A percentile compares a stretch with the other conserved stretches of the same genome.
These are phyloP conservation scores for Monoraphidium neglectum DNA, from an alignment of 139 green algal genomes.

Conservation along the genomic window DNA sequence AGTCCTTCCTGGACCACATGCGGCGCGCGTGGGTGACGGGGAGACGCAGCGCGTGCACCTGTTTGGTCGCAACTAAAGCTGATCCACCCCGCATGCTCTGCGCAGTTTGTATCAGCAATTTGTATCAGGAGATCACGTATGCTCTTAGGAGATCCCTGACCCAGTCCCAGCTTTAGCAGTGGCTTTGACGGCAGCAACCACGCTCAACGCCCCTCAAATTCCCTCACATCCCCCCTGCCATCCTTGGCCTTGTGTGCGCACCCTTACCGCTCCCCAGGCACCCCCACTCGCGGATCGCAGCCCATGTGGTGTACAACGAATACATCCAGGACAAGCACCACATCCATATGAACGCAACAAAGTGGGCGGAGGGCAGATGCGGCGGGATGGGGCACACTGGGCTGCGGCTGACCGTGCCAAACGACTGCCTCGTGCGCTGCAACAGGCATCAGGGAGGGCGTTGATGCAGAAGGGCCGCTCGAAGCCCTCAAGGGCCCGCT, in stretches of 20 bases:
- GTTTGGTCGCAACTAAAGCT: too few species aligned
- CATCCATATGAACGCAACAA: slow-evolving; percentile 98
- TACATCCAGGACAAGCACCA: slow-evolving; percentile 91
- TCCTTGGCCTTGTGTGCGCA: background rate
- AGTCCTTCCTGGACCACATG: slow-evolving; percentile 91
- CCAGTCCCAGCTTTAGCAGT: too few species aligned
- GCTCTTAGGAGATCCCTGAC: too few species aligned
- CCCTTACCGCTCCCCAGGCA: slow-evolving; percentile 52
- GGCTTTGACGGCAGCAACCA: too few species aligned
- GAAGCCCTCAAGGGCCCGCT: too few species aligned
- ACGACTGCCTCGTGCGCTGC: slow-evolving; percentile 90
- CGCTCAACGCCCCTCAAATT: background rate
- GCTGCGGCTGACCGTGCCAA: slow-evolving; percentile 89
- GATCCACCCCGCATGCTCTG: too few species aligned
- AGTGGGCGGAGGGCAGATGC: slow-evolving; percentile 94
- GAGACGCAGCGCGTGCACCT: too few species aligned
- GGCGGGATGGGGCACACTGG: too few species aligned
- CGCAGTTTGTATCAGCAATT: too few species aligned
- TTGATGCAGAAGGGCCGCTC: too few species aligned
- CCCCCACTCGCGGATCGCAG: slow-evolving; percentile 73
- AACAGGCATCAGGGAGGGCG: too few species aligned
- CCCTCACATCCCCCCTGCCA: background rate
- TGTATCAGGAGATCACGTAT: too few species aligned
- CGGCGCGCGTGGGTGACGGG: slow-evolving; percentile 55
- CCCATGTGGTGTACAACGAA: slow-evolving; percentile 95